Percentiles rank a stretch among this genome's conserved stretches.
These are phyloP conservation scores for Ophiostoma sp. DNA, from an alignment of 2,329 filamentous ascomycete species.

Conservation along the genomic window DNA sequence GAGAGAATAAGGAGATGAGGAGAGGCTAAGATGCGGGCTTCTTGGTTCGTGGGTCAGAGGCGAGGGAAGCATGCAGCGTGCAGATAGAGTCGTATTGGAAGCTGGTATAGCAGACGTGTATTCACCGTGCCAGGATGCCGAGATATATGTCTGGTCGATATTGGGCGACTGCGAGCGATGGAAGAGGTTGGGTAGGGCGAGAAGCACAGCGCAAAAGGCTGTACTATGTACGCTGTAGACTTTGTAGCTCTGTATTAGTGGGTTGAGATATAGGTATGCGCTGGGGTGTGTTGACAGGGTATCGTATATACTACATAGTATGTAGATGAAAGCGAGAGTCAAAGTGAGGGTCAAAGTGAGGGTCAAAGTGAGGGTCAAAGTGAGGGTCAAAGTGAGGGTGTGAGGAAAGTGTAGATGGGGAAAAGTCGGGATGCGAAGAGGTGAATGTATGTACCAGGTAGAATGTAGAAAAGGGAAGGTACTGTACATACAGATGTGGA, in stretches of 20 bases:
- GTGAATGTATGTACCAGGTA: not conserved
- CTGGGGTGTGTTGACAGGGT: slow-evolving; percentile 9
- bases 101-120: not conserved
- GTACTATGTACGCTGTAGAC: not conserved
- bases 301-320: not conserved
- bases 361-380: not conserved
- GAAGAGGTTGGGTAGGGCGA: not conserved
- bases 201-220: not conserved
- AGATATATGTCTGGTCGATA: not conserved
- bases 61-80: slow-evolving; percentile 9
- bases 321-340: no score
- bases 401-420: slow-evolving; percentile 1
- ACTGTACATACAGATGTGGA: not conserved
- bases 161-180: not conserved
- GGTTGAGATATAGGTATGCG: not conserved
- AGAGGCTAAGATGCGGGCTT: slow-evolving; percentile 5
- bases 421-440: not conserved
- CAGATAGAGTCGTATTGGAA: slow-evolving; percentile 9
- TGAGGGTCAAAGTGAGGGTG: not conserved
- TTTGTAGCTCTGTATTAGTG: not conserved
- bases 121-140: not conserved
- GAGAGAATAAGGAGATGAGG: not conserved
- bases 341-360: not conserved
- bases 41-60: slow-evolving; percentile 12
- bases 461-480: not conserved